A percentile compares a stretch with the other conserved stretches of the same genome.
phyloP scores from a whole-genome alignment of 106 monocot genomes.

The Allium cepa region DNA sequence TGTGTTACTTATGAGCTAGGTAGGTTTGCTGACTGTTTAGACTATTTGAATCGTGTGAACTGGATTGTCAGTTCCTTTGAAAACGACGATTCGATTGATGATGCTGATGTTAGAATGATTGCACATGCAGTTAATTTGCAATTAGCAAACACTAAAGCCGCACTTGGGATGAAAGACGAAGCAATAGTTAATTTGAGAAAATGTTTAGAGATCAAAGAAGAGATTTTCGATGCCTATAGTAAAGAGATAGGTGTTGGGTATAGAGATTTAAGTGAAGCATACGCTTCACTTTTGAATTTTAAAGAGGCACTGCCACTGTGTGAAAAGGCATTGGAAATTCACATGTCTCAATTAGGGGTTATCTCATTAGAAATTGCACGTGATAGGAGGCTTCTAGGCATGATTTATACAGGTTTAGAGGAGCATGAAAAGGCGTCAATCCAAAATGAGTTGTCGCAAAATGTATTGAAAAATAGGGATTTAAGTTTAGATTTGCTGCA shows the following conservation, averaged over 20 bases:
- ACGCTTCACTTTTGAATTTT: conserved; percentile 62
- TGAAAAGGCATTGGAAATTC: conserved; percentile 68
- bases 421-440: conserved; percentile 68
- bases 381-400: conserved; percentile 65
- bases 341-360: conserved; percentile 33
- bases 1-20: conserved; percentile 40
- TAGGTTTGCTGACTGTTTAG: conserved; percentile 60
- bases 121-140: conserved; percentile 58
- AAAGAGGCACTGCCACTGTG: conserved; percentile 72
- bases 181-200: conserved; percentile 51
- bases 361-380: conserved; percentile 82
- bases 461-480: conserved; percentile 65
- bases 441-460: conserved; percentile 74
- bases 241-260: conserved; percentile 47
- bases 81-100: conserved; percentile 5
- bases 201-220: conserved; percentile 66
- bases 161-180: conserved; percentile 70
- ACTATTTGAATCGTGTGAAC: conserved; percentile 46
- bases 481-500: conserved; percentile 41
- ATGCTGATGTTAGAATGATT: conserved; percentile 43
- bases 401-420: conserved; percentile 86
- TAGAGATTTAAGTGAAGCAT: conserved; percentile 72
- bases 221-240: conserved; percentile 44
- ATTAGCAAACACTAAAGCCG: conserved; percentile 75
- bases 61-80: conserved; percentile 26